A percentile compares a stretch with the other conserved stretches of the same genome.
These are phyloP conservation scores for Microcyclospora tardicrescens DNA, from an alignment of 2,329 filamentous ascomycete genomes.

Conservation along the genomic window DNA sequence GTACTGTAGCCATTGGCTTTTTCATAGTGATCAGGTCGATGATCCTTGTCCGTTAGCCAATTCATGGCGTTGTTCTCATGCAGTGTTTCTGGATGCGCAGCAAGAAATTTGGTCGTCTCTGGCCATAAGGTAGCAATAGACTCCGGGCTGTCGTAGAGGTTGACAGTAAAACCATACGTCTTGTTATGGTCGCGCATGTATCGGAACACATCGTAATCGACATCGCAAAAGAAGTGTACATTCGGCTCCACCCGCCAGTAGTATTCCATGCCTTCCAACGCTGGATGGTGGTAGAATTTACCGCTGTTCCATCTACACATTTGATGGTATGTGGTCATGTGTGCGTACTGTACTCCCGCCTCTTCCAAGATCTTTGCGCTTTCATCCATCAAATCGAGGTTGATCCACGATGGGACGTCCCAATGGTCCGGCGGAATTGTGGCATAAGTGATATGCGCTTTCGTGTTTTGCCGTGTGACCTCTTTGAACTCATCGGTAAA, in stretches of 20 bases:
- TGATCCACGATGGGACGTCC: constrained; percentile 86
- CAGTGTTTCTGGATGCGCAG: constrained; percentile 61
- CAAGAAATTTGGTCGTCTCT: constrained; percentile 83
- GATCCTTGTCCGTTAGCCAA: constrained; percentile 70
- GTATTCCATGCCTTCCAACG: constrained; percentile 67
- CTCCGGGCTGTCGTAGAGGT: constrained; percentile 81
- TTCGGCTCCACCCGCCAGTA: constrained; percentile 99
- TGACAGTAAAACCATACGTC: constrained; percentile 97
- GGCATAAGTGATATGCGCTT: constrained; percentile 78
- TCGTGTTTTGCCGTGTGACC: constrained; percentile 67
- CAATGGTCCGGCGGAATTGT: constrained; percentile 90
- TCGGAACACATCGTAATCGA: constrained; percentile 96
- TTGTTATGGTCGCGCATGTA: constrained; percentile 99
- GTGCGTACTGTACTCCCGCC: constrained; percentile 79
- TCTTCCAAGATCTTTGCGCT: constrained; percentile 73
- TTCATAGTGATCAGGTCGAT: constrained; percentile 65
- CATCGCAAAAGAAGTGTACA: constrained; percentile 96
- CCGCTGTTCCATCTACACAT: constrained; percentile 99
- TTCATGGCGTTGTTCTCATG: constrained; percentile 72
- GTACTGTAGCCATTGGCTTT: constrained; percentile 90
- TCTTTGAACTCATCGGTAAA: constrained; percentile 90
- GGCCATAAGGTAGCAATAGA: constrained; percentile 86
- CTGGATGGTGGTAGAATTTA: constrained; percentile 93
- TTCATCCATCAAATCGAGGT: constrained; percentile 70
- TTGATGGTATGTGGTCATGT: constrained; percentile 84